Conservation (phyloP, 495 filamentous ascomycete genomes). For the Penicillium parvum region DNA sequence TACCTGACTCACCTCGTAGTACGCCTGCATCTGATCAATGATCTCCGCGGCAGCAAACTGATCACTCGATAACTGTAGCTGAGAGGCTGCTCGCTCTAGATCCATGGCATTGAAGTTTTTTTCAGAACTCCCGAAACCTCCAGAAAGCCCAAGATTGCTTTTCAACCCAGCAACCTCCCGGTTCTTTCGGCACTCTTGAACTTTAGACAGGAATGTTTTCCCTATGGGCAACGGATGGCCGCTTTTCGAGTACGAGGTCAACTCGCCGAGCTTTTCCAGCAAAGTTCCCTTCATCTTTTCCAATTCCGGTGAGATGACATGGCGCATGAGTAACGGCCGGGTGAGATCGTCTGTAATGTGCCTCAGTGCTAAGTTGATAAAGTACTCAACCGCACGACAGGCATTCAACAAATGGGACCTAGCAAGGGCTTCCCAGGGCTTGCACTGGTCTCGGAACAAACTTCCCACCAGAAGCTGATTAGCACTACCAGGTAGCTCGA, state of each 20-base stretch:
- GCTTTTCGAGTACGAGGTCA: constrained; percentile 40
- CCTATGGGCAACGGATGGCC: constrained; percentile 43
- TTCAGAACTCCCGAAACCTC: background rate
- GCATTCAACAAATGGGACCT: constrained; percentile 16
- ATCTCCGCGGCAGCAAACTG: constrained; percentile 20
- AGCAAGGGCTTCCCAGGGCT: constrained; percentile 34
- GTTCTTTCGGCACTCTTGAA: constrained; percentile 23
- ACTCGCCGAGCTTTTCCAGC: constrained; percentile 35
- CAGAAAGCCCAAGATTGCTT: background rate
- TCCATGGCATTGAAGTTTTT: background rate
- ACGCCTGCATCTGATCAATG: constrained; percentile 31
- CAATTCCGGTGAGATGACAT: constrained; percentile 21
- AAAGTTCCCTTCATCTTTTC: constrained; percentile 28
- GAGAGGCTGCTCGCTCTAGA: background rate
- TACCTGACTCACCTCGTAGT: constrained; percentile 29
- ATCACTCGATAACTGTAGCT: constrained; percentile 6
- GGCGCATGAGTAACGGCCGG: constrained; percentile 19
- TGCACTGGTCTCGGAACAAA: constrained; percentile 42
- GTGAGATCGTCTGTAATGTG: constrained; percentile 29
- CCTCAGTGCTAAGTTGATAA: constrained; percentile 24
- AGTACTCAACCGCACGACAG: constrained; percentile 22
- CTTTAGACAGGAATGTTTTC: constrained; percentile 29
- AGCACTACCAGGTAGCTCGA: constrained; percentile 42
- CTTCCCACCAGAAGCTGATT: constrained; percentile 41
- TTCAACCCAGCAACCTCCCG: constrained; percentile 9